Evolutionary conservation across 345 rosid genomes (phyloP), one percentile per base, ranked within the genome.

Genomic region (Geranium brycei): DNA sequence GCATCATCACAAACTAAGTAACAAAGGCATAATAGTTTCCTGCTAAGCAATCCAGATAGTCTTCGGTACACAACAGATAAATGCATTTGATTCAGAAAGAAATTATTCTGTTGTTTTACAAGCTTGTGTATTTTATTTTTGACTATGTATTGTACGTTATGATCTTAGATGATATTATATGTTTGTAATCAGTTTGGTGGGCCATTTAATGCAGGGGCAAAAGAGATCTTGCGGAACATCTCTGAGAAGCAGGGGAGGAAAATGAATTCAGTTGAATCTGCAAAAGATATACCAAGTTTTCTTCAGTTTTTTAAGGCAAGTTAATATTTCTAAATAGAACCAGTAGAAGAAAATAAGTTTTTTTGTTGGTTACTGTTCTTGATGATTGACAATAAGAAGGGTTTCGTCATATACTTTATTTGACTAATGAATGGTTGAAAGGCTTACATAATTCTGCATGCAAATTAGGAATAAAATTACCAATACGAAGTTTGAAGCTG

Each of bases 161-260:
- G 51, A 40, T 30, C n/a, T 51, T 62, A 2, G 11, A 30, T 19
- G 57, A 51, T 74, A 17, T 66, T 64, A 58, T 14, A 64, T 51
- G 55, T 64, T 28, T 66, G 19, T 58, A 30, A 40, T 67, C 31
- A 56, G 40, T 59, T 57, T 60, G 59, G 28, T 64, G 62, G 64
- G 55, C 32, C 58, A 30, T 57, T 38, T 68, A 65, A 67, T 81
- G 71, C 78, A 92, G 98, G 96, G 60, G 91, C 89, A 56, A 89
- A 87, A 65, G 95, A 92, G 76, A 68, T 92, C 53, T 69, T 92
- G 71, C 86, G 72, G 58, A 87, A 77, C 72, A 74, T 92, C 57
- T 92, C 98, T 10, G 96, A 89, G 73, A 92, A 81, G 81, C 93
- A 89, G 67, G 96, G 96, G 68, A 83, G 72, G 79, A 81, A 92